Conservation (phyloP, 2,329 filamentous ascomycete species). For the Hypoxylon sp. region DNA sequence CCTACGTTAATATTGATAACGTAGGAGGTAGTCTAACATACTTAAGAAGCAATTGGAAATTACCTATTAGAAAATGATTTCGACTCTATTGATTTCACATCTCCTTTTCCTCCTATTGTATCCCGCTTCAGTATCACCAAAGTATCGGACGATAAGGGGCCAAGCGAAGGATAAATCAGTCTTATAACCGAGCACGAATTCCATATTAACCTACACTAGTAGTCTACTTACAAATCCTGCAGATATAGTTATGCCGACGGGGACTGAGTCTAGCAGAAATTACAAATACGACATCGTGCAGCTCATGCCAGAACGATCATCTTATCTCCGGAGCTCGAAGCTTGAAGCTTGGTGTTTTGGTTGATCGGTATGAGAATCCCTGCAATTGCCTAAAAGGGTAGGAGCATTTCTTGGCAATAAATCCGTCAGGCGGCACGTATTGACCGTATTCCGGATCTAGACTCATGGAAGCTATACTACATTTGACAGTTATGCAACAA, state of each 20-base stretch:
- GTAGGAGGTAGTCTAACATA: not conserved
- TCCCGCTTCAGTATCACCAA: not conserved
- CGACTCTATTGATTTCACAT: not conserved
- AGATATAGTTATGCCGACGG: not conserved
- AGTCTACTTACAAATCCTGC: not conserved
- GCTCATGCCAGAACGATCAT: not conserved
- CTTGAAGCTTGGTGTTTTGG: not conserved
- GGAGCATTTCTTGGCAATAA: not conserved
- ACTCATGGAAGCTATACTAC: not conserved
- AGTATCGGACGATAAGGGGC: not conserved
- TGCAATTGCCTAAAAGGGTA: conserved; percentile 1
- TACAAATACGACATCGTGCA: conserved; percentile 1
- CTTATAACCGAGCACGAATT: not conserved
- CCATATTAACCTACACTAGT: not conserved
- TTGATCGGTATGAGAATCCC: not conserved
- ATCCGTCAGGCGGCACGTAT: not conserved
- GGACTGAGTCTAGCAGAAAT: not conserved
- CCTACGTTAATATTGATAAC: conserved; percentile 3
- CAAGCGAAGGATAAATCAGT: not conserved
- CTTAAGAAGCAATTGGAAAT: not conserved
- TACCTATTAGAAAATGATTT: not conserved
- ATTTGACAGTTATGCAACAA: not conserved
- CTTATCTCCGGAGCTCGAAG: not conserved
- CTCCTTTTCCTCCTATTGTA: not conserved
- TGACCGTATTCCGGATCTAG: not conserved